Evolutionary conservation across 163 green algal genomes (phyloP), one percentile per base, ranked within the genome.

Genomic region (Scenedesmus sp.): DNA sequence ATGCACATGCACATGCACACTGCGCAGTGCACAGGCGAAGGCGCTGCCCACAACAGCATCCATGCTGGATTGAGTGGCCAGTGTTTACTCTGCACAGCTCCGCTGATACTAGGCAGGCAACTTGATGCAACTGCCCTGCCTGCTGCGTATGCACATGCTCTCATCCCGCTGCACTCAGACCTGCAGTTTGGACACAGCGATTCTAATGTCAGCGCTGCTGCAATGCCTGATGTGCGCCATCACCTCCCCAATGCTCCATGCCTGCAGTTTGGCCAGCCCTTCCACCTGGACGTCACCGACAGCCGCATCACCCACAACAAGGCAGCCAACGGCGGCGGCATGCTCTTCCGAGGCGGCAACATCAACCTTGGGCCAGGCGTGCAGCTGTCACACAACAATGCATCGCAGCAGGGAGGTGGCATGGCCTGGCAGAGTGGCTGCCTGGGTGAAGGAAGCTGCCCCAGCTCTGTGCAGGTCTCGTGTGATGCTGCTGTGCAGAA

Each of bases 311-410:
- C 46, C 18, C 9, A 59, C 64, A 90, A 90, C 52, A 54, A 46
- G 5, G 67, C 86, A 82, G 9, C 18, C 8, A 84, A 26, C 3
- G 86, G 86, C 18, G 86, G 86, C 64, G 86, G 86, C 46, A n/a
- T 82, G 59, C 7, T 84, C 1, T 64, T 90, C 34, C 62, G 64
- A 7, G 86, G 62, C 20, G 86, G 86, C 52, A 55, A 52, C 34
- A 60, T 83, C 3, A 26, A 90, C 67, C 62, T 82, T 52, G 86
- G 86, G 9, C 86, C 86, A n/a, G 86, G 86, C 52, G 64, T 56
- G 9, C 20, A 23, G 2, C 57, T 90, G 16, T 54, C 66, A 8
- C 6, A 82, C 86, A 90, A 90, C 86, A 81, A n/a, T 6, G 86
- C 86, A 2, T 64, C 66, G 12, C 86, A 90, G 59, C 23, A 88